phyloP scores from a whole-genome alignment of 169 alveolate genomes.

The Ichthyophthirius multifiliis region DNA sequence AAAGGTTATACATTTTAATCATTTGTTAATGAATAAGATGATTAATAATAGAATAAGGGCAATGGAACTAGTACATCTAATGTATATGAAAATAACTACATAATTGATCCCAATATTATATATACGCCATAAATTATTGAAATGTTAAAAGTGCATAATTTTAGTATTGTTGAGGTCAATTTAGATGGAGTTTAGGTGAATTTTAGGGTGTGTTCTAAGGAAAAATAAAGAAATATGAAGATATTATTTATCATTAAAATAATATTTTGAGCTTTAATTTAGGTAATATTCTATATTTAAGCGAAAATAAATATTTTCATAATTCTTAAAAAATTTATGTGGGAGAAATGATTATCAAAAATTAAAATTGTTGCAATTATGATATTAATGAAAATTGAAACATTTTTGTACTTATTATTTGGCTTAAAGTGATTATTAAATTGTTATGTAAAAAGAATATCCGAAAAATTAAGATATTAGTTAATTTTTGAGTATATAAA shows the following conservation, averaged over 20 bases:
- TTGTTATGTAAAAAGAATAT: neutral
- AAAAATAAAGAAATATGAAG: neutral
- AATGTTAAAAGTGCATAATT: no score
- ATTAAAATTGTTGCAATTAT: neutral
- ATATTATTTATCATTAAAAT: neutral
- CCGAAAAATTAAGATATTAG: neutral
- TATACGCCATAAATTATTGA: no score
- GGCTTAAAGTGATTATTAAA: neutral
- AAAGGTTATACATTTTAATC: neutral
- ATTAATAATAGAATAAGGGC: neutral
- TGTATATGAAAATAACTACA: no score
- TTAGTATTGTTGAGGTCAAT: neutral
- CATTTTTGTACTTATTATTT: neutral
- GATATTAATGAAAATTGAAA: neutral
- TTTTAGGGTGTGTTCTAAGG: neutral
- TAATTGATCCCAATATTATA: no score
- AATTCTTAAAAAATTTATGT: neutral
- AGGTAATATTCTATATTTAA: neutral
- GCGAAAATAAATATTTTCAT: neutral
- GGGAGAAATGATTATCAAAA: neutral
- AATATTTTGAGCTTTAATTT: neutral
- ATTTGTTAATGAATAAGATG: neutral
- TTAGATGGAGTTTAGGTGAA: neutral
- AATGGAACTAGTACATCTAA: neutral
- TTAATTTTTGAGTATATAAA: neutral